A percentile compares a stretch with the other conserved stretches of the same genome.
These are phyloP conservation scores for Rhexocercosporidium sp. DNA, from an alignment of 2,329 filamentous ascomycete genomes.

Conservation along the genomic window DNA sequence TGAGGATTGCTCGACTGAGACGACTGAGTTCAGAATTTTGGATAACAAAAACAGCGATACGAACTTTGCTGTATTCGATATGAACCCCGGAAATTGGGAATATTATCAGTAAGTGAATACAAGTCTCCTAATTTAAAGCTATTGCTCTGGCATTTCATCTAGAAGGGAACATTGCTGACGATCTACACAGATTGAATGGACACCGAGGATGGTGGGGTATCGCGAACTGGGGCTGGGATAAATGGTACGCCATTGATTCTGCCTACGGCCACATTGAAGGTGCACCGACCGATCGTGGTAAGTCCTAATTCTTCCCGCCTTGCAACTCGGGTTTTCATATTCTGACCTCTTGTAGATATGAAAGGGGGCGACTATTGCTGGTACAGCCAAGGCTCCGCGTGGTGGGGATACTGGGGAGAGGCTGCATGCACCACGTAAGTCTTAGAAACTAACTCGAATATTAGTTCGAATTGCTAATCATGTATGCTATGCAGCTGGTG, in stretches of 20 bases:
- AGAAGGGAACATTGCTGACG: not conserved
- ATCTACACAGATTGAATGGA: not conserved
- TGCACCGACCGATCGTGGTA: not conserved
- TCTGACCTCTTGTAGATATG: not conserved
- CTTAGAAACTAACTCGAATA: not conserved
- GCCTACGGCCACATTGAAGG: not conserved
- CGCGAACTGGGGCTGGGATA: conserved; percentile 1
- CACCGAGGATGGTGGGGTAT: not conserved
- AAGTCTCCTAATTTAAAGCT: too few species aligned
- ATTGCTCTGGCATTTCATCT: too few species aligned
- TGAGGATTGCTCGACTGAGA: not conserved
- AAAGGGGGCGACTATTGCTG: conserved; percentile 1
- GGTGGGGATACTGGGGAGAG: not conserved
- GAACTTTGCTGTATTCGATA: not conserved
- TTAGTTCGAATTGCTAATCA: not conserved
- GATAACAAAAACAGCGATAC: not conserved
- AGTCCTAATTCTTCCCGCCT: not conserved
- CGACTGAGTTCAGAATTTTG: conserved; percentile 3
- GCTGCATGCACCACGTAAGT: not conserved
- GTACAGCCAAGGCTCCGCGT: not conserved
- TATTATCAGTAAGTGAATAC: not conserved
- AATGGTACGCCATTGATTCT: conserved; percentile 1
- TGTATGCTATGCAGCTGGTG: not conserved
- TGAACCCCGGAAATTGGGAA: not conserved
- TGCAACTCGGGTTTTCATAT: not conserved